Base-by-base conservation (phyloP, 1,284 basidiomycete species). In the Boletus smithii region DNA sequence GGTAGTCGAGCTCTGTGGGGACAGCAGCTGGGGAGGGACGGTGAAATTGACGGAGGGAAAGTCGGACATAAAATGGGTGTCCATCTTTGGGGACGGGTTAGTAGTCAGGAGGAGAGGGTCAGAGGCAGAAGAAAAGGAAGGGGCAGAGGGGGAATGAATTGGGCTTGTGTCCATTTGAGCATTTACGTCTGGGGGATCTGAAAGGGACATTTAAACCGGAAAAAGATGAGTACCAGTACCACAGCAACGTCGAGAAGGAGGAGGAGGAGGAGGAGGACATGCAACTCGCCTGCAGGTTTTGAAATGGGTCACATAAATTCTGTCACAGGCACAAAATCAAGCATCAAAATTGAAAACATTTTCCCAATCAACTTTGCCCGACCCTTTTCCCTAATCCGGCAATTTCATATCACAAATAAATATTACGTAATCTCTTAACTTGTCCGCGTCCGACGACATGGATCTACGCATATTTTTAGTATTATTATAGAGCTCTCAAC, bases 1-100 rank as follows among this genome's bases (percentile, higher is more conserved):
- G 56, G 67, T 54, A 58, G 71, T 8, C 10, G 27, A 55, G 68
- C 66, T 65, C 20, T 76, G 73, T 26, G 76, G 70, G 30, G 74
- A 67, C 44, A 66, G 65, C 5, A 20, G 20, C 58, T 33, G 48
- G 17, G 57, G 40, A 47, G 67, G 63, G 3, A 59, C 42, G 39
- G 40, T 63, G 65, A 45, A 69, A 30, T 53, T 44, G 31, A 61
- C 45, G 54, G 53, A 60, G 5, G 66, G 46, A 36, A 75, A 69
- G 55, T 75, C 74, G 22, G 73, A 52, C 33, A 75, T 53, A 48
- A 69, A 70, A 13, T 18, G 20, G 17, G 18, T 8, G 30, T 34
- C 35, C 43, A 44, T 44, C 17, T 37, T 31, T n/a, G 42, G 5
- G 8, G 30, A 17, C 6, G 41, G 13, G 42, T 27, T 5, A 5